Conservation (phyloP, 73 alveolate species). For the Tetrahymena malaccensis region DNA sequence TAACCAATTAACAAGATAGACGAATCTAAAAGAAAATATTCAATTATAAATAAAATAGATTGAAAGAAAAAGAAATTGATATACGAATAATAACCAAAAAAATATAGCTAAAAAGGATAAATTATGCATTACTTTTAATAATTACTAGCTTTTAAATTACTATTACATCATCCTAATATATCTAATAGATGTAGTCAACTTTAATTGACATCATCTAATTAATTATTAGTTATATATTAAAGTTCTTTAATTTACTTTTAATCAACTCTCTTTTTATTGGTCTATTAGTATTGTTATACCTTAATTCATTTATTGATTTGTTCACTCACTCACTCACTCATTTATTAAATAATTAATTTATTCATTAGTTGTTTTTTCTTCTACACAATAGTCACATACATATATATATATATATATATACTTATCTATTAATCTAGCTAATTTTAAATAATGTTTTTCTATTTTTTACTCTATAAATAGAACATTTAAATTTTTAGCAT, state of each 20-base stretch:
- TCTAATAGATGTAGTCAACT: not conserved
- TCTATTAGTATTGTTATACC: not conserved
- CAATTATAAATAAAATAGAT: too few species aligned
- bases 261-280: not conserved
- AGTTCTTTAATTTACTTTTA: not conserved
- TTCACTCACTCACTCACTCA: too few species aligned
- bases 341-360: too few species aligned
- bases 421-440: too few species aligned
- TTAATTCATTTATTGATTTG: too few species aligned
- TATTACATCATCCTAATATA: not conserved
- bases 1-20: not conserved
- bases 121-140: not conserved
- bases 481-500: too few species aligned
- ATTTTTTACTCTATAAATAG: too few species aligned
- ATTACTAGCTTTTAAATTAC: not conserved
- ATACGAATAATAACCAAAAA: not conserved
- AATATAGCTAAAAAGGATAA: not conserved
- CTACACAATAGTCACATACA: too few species aligned
- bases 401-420: too few species aligned
- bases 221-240: not conserved
- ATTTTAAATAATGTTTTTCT: too few species aligned
- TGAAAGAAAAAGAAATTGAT: not conserved
- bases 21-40: too few species aligned
- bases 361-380: not conserved
- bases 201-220: not conserved